Conservation (phyloP, 2,329 filamentous ascomycete species). For the Colletotrichum phormii region DNA sequence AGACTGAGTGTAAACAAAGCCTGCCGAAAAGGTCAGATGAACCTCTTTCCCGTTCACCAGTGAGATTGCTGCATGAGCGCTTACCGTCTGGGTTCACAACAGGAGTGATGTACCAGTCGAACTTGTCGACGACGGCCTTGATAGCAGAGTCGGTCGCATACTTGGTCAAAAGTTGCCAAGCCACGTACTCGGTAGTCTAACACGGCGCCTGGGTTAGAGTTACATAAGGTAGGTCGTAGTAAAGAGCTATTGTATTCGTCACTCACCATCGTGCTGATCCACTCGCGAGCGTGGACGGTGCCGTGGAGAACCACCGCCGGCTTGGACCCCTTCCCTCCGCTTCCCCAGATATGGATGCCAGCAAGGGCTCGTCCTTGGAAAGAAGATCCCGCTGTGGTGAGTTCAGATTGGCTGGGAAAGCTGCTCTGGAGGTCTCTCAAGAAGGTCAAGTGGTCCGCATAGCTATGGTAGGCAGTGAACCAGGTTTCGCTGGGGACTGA, state of each 20-base stretch:
- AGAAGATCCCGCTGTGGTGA: constrained; percentile 62
- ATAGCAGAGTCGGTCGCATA: constrained; percentile 48
- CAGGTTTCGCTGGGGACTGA: constrained; percentile 48
- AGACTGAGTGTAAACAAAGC: constrained; percentile 60
- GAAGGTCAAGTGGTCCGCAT: constrained; percentile 61
- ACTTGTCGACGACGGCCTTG: constrained; percentile 61
- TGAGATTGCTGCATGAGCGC: background rate
- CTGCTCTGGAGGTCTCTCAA: constrained; percentile 55
- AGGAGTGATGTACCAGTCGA: constrained; percentile 66
- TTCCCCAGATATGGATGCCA: constrained; percentile 69
- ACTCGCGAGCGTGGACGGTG: constrained; percentile 66
- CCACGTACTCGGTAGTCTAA: constrained; percentile 58
- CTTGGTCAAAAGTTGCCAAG: constrained; percentile 56
- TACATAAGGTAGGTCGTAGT: no score
- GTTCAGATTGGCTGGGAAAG: constrained; percentile 57
- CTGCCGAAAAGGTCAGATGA: constrained; percentile 34
- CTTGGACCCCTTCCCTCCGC: constrained; percentile 54
- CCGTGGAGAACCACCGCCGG: constrained; percentile 65
- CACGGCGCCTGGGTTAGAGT: constrained; percentile 41
- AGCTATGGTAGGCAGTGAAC: constrained; percentile 66
- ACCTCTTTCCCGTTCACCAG: no score
- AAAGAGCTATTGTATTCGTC: constrained; percentile 40
- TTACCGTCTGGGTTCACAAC: constrained; percentile 61
- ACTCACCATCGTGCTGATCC: constrained; percentile 69
- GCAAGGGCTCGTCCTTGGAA: constrained; percentile 65